These are phyloP conservation scores for Heliocybe sulcata DNA, from an alignment of 1,284 basidiomycete species.

Conservation along the genomic window DNA sequence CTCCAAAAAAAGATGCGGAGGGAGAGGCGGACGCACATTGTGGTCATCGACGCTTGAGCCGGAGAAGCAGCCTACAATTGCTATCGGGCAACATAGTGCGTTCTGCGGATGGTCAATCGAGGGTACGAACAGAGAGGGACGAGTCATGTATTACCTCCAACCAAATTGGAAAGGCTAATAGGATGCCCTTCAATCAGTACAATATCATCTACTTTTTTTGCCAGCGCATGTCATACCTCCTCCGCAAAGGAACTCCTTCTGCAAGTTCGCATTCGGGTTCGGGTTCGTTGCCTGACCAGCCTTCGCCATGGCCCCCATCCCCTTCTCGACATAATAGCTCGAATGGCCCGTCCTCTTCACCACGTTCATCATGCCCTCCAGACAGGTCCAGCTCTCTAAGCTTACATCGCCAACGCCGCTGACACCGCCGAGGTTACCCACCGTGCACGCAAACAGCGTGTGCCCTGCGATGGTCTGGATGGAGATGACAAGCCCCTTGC, in stretches of 20 bases:
- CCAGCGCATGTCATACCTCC: constrained; percentile 48
- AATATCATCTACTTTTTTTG: neutral
- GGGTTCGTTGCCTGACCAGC: constrained; percentile 57
- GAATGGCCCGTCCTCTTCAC: constrained; percentile 77
- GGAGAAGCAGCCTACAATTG: constrained; percentile 73
- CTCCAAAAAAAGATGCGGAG: neutral
- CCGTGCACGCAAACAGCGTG: constrained; percentile 72
- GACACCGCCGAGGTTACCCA: constrained; percentile 62
- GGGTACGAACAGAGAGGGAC: neutral
- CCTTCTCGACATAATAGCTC: constrained; percentile 77
- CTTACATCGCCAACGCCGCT: constrained; percentile 68
- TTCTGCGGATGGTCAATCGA: constrained; percentile 38
- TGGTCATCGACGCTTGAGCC: constrained; percentile 77
- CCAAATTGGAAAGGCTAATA: constrained; percentile 75
- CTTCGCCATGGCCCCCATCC: constrained; percentile 76
- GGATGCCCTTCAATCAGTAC: constrained; percentile 4
- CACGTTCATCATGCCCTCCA: constrained; percentile 74
- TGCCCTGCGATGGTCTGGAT: constrained; percentile 74
- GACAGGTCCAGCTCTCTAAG: constrained; percentile 68
- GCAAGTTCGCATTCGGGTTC: constrained; percentile 23
- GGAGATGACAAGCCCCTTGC: constrained; percentile 72
- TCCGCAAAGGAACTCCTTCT: constrained; percentile 58
- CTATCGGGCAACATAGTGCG: constrained; percentile 75
- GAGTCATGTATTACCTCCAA: constrained; percentile 44
- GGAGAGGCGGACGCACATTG: constrained; percentile 35